Percentiles rank a stretch among this genome's conserved stretches.
Conservation (phyloP, 1,284 basidiomycete genomes). For the Pseudozyma hubeiensis region DNA sequence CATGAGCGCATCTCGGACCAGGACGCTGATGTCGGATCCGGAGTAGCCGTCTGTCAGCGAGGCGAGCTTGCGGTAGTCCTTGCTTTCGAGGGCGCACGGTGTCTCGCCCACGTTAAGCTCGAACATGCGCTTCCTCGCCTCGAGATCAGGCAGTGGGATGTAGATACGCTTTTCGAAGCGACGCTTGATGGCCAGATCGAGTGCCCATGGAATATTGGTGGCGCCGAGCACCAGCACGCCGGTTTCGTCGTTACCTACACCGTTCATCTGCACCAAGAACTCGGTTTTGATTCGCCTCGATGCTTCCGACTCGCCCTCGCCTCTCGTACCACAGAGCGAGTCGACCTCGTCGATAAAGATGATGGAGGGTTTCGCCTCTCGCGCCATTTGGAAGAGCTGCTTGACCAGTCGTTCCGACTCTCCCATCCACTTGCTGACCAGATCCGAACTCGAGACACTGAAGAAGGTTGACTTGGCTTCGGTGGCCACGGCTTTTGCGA, state of each 20-base stretch:
- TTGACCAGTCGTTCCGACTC: constrained; percentile 96
- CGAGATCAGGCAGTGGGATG: constrained; percentile 92
- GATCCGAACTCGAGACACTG: constrained; percentile 91
- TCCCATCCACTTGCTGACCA: constrained; percentile 99
- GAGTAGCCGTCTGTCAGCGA: constrained; percentile 91
- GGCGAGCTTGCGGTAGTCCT: constrained; percentile 86
- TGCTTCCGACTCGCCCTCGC: constrained; percentile 95
- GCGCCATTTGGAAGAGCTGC: constrained; percentile 94
- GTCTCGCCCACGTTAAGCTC: constrained; percentile 94
- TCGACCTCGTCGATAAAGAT: constrained; percentile 99
- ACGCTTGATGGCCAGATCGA: constrained; percentile 97
- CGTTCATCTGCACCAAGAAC: constrained; percentile 96
- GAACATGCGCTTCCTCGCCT: constrained; percentile 95
- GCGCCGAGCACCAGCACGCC: constrained; percentile 98
- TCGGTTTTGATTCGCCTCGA: constrained; percentile 97
- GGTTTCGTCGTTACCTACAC: constrained; percentile 92
- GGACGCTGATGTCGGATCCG: constrained; percentile 93
- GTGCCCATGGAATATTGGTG: constrained; percentile 86
- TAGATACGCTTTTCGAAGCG: constrained; percentile 99
- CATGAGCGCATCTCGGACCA: constrained; percentile 97
- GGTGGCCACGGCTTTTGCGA: constrained; percentile 97
- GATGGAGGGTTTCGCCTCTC: constrained; percentile 95
- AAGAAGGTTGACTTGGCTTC: constrained; percentile 98
- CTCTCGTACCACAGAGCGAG: constrained; percentile 91
- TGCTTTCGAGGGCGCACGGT: constrained; percentile 82